Evolutionary conservation across 2,329 filamentous ascomycete genomes (phyloP), one percentile per base, ranked within the genome.

Genomic region (Diaporthe sp.): DNA sequence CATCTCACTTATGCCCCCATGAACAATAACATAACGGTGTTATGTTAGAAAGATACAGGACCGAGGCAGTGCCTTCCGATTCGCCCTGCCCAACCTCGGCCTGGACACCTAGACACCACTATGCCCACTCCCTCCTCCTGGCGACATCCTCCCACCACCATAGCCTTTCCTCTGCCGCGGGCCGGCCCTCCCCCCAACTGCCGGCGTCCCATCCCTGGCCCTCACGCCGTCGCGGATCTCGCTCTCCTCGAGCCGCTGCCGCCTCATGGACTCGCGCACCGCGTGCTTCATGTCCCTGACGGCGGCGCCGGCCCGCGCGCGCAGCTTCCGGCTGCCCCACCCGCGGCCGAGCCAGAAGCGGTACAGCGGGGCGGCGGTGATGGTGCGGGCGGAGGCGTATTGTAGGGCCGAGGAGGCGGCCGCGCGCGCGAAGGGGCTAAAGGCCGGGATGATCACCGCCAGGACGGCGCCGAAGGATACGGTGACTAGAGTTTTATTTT

Each of bases 401-500:
- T 60, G 55, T 25, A 74, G 22, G n/a, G 28, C 33, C 13, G 66
- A 70, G 57, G 45, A 61, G 66, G 33, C 52, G n/a, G 19, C 47
- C 35, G 72, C 72, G 4, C 72, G 66, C 33, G 69, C 69, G 22
- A 74, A 55, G 25, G 72, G 66, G 72, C 72, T 74, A 66, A 74
- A 74, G 55, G 72, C 72, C 2, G 72, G 72, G 55, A 70, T 70
- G 30, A 74, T 61, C 35, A 74, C 55, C 7, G 67, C 64, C 3
- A 74, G 55, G 66, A 74, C 72, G 52, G 66, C 66, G 15, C 72
- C 66, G 33, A 71, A 74, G 17, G 72, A 70, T 8, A 74, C 72
- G 45, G 72, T 74, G 66, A 74, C 72, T 74, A n/a, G 19, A n/a
- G 25, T 40, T n/a, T n/a, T n/a, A n/a, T n/a, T n/a, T n/a, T n/a